Percentiles rank a stretch among this genome's conserved stretches.
phyloP scores from a whole-genome alignment of 345 rosid genomes.

The Kandelia obovata region DNA sequence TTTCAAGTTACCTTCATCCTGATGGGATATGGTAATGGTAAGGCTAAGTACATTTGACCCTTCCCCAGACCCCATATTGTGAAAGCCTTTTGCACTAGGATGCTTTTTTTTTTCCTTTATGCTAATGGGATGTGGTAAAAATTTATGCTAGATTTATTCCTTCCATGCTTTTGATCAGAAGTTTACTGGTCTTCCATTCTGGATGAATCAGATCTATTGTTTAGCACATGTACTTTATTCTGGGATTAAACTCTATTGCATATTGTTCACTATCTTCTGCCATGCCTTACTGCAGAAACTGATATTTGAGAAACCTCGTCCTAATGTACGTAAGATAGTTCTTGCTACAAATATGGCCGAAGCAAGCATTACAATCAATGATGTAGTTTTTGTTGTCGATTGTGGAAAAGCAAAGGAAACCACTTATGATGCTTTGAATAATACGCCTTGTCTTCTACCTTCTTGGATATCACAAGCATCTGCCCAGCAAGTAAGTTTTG shows the following conservation, averaged over 20 bases:
- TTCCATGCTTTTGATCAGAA: too few species aligned
- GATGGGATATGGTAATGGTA: too few species aligned
- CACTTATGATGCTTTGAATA: conserved; percentile 96
- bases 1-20: too few species aligned
- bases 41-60: too few species aligned
- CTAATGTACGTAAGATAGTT: conserved; percentile 76
- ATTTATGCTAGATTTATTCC: too few species aligned
- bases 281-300: conserved; percentile 55
- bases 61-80: too few species aligned
- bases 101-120: too few species aligned
- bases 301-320: conserved; percentile 80
- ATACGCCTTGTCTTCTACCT: conserved; percentile 96
- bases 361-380: conserved; percentile 95
- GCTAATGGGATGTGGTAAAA: too few species aligned
- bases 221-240: not conserved
- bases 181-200: too few species aligned
- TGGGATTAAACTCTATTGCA: not conserved
- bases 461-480: conserved; percentile 99
- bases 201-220: not conserved
- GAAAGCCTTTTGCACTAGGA: too few species aligned
- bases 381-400: conserved; percentile 89
- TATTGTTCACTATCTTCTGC: conserved; percentile 11
- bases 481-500: conserved; percentile 67
- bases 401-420: conserved; percentile 99
- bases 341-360: conserved; percentile 99